Percentiles rank a stretch among this genome's conserved stretches.
phyloP scores from a whole-genome alignment of 352 stramenopile genomes.

The Pythium scleroteichum region DNA sequence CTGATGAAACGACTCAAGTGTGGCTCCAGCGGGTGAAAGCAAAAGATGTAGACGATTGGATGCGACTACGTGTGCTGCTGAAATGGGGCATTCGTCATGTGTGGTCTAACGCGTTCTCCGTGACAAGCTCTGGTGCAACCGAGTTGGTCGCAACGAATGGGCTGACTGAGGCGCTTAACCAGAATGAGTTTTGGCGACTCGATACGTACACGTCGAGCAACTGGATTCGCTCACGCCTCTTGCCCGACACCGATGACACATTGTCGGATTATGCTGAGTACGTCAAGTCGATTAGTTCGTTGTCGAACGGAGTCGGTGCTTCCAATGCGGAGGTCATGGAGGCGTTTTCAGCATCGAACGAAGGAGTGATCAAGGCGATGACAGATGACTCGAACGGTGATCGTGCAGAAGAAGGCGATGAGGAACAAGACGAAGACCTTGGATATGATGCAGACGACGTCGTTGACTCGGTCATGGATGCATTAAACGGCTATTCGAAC shows the following conservation, averaged over 20 bases:
- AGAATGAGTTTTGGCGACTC: slow-evolving; percentile 80
- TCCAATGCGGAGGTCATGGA: slow-evolving; percentile 19
- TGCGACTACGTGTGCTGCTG: slow-evolving; percentile 73
- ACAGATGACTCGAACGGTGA: neutral
- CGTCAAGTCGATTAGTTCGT: slow-evolving; percentile 23
- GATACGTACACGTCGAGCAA: slow-evolving; percentile 89
- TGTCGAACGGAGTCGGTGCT: slow-evolving; percentile 1
- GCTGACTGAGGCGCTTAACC: slow-evolving; percentile 28
- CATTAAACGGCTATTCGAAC: slow-evolving; percentile 21
- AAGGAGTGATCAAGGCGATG: slow-evolving; percentile 28
- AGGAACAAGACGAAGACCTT: slow-evolving; percentile 35
- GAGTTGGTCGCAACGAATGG: slow-evolving; percentile 20
- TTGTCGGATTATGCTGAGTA: slow-evolving; percentile 49
- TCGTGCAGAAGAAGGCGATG: slow-evolving; percentile 24
- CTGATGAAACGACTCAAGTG: slow-evolving; percentile 35
- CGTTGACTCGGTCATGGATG: slow-evolving; percentile 26
- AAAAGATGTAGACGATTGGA: slow-evolving; percentile 87
- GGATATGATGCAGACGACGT: slow-evolving; percentile 34
- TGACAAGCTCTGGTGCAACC: slow-evolving; percentile 8
- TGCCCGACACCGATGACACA: slow-evolving; percentile 80
- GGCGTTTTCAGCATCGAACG: slow-evolving; percentile 17
- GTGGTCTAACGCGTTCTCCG: slow-evolving; percentile 38
- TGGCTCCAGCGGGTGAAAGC: slow-evolving; percentile 84
- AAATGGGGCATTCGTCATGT: slow-evolving; percentile 84
- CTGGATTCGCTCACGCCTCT: slow-evolving; percentile 79